These are phyloP conservation scores for Proliferodiscus dingleyae DNA, from an alignment of 2,329 filamentous ascomycete species.

Conservation along the genomic window DNA sequence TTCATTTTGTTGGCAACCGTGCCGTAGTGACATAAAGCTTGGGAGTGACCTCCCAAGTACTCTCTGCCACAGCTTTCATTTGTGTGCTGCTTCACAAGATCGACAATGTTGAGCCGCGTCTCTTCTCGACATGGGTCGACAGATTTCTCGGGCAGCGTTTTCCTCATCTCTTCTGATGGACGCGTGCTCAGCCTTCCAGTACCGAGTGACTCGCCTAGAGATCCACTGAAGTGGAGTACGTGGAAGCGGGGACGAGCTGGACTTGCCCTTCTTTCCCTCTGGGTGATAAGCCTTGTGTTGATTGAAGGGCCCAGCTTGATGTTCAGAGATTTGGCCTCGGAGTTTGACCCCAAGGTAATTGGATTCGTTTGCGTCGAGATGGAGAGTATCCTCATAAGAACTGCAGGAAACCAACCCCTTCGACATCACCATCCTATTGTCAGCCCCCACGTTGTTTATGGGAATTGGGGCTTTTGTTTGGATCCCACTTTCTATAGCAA, in stretches of 20 bases:
- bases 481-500: slow-evolving; percentile 13
- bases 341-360: slow-evolving; percentile 9
- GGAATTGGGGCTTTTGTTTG: slow-evolving; percentile 17
- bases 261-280: slow-evolving; percentile 8
- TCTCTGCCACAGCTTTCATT: no score
- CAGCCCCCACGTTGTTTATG: slow-evolving; percentile 14
- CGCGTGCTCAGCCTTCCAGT: slow-evolving; percentile 15
- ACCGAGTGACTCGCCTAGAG: slow-evolving; percentile 8
- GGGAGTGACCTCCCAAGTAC: no score
- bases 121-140: slow-evolving; percentile 1
- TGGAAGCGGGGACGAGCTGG: slow-evolving; percentile 12
- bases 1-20: no score
- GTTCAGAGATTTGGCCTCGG: slow-evolving; percentile 2
- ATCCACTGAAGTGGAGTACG: slow-evolving; percentile 17
- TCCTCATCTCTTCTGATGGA: slow-evolving; percentile 14
- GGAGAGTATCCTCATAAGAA: not conserved
- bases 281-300: slow-evolving; percentile 3
- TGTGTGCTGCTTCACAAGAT: no score
- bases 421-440: slow-evolving; percentile 3
- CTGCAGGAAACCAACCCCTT: slow-evolving; percentile 14
- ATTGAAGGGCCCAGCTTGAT: slow-evolving; percentile 12
- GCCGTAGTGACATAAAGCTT: no score
- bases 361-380: not conserved
- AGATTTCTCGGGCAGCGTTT: slow-evolving; percentile 13
- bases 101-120: no score